Base-by-base conservation (phyloP, 208 protist genomes). In the Wallacemonas sp. region DNA sequence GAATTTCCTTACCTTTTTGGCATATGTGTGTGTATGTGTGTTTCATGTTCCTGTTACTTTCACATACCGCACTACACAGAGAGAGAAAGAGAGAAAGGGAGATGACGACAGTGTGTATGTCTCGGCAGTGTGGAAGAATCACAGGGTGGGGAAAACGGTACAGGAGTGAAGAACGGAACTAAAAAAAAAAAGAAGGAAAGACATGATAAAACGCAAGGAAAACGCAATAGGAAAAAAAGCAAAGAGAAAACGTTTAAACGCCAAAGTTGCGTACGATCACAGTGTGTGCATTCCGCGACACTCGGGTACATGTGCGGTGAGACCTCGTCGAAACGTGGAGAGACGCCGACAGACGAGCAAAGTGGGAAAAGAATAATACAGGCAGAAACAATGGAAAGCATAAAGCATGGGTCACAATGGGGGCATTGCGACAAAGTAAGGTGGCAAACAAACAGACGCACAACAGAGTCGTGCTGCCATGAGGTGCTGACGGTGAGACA, bases 151-250 rank as follows among this genome's bases (percentile, higher is more conserved):
- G n/a, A n/a, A n/a, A n/a, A n/a, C n/a, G n/a, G n/a, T n/a, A n/a
- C n/a, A n/a, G n/a, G n/a, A n/a, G n/a, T n/a, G n/a, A n/a, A n/a
- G n/a, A n/a, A n/a, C n/a, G n/a, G n/a, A n/a, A n/a, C n/a, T n/a
- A 55, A 44, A 9, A 54, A 48, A 68, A 39, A 63, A 61, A 38
- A 52, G 62, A 57, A 61, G 46, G 17, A 65, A 55, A 55, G 26
- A 30, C 24, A 55, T 8, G 41, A 47, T 23, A 17, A 16, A 16
- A 41, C 12, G 36, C 12, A 49, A 0, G 19, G 44, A 49, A 17
- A 47, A 47, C 16, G 32, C 17, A 44, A 43, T 14, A 36, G 19
- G 24, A 36, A 24, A 19, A 8, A 41, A 32, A 30, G 41, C 24
- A 36, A 14, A 23, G 1, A 55, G 14, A n/a, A n/a, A n/a, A 57